Evolutionary conservation across 2,329 filamentous ascomycete species (phyloP).

Genomic region (Domatiomyces globalis): DNA sequence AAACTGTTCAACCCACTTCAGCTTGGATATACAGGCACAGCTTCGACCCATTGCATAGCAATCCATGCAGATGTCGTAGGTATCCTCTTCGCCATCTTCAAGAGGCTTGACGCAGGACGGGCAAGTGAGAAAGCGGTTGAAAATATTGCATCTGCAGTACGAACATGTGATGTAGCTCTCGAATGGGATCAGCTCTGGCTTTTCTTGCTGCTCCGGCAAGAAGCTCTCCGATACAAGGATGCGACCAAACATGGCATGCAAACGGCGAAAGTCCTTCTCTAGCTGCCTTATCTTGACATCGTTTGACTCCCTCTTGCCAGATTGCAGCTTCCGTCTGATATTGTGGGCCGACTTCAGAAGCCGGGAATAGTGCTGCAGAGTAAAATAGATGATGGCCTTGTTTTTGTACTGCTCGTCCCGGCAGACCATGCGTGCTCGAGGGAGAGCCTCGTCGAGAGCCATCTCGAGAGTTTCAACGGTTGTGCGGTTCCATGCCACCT

Average conservation of each 20-base stretch:
- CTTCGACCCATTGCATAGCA: slow-evolving; percentile 96
- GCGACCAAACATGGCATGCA: slow-evolving; percentile 64
- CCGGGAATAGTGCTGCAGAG: slow-evolving; percentile 60
- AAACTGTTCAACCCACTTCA: slow-evolving; percentile 90
- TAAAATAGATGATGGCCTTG: slow-evolving; percentile 86
- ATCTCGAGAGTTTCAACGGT: slow-evolving; percentile 81
- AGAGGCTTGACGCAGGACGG: slow-evolving; percentile 61
- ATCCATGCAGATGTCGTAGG: slow-evolving; percentile 95
- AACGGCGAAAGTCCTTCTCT: slow-evolving; percentile 64
- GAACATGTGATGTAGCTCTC: slow-evolving; percentile 90
- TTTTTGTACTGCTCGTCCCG: slow-evolving; percentile 98
- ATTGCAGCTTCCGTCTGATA: slow-evolving; percentile 29
- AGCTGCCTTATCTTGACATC: slow-evolving; percentile 51
- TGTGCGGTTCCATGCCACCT: slow-evolving; percentile 94
- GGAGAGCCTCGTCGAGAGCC: slow-evolving; percentile 73
- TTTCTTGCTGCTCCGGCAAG: slow-evolving; percentile 44
- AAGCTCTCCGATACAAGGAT: slow-evolving; percentile 82
- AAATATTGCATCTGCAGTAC: slow-evolving; percentile 91
- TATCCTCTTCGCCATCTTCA: slow-evolving; percentile 58
- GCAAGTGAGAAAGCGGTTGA: slow-evolving; percentile 92
- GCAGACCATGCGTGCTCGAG: slow-evolving; percentile 78
- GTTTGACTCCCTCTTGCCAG: slow-evolving; percentile 26
- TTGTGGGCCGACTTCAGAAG: slow-evolving; percentile 45
- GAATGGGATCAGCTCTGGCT: slow-evolving; percentile 62
- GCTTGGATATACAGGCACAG: slow-evolving; percentile 70